Evolutionary conservation across 2,329 filamentous ascomycete species (phyloP), one percentile per base, ranked within the genome.

Genomic region (Talaromyces sp.): DNA sequence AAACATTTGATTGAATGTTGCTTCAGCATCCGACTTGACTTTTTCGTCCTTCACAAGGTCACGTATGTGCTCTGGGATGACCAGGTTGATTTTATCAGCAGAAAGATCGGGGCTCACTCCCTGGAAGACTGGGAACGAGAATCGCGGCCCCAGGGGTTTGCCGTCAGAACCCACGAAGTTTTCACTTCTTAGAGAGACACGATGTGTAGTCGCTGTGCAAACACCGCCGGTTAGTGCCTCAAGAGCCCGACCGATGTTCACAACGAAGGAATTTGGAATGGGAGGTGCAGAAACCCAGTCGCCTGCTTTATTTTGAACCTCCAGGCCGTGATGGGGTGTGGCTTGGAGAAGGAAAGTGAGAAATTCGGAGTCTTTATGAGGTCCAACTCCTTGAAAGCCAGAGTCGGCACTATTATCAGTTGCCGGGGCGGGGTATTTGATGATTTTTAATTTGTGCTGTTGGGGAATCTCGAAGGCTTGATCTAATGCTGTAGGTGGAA

Each of bases 291-390:
- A 64, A 19, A 80, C 68, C 78, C 77, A 81, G 9, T 67, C 64
- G 0, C 77, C 78, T 2, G 69, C 61, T 51, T 77, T 77, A 54
- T 75, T 79, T 43, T 80, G 70, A 0, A 80, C 78, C 52, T 81
- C 76, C 0, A 81, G 70, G 0, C 79, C 79, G 4, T 70, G 72
- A 27, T 72, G 70, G 1, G 70, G 67, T 2, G 67, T 67, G 33
- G 77, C 77, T 54, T 80, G 78, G 10, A 74, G 71, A 2, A 81
- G 68, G 49, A 79, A 77, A 1, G 78, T 81, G 51, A 80, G 76
- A 50, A 77, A 77, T 42, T 78, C 73, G 27, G 77, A 76, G 54
- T 81, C 79, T 7, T 79, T 81, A 52, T 81, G 79, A 0, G 79
- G 71, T 9, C 70, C 70, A 6, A 72, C 73, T 4, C 75, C 75